Base-by-base conservation (phyloP, 1,284 basidiomycete genomes). In the Tylopilus microsporus region DNA sequence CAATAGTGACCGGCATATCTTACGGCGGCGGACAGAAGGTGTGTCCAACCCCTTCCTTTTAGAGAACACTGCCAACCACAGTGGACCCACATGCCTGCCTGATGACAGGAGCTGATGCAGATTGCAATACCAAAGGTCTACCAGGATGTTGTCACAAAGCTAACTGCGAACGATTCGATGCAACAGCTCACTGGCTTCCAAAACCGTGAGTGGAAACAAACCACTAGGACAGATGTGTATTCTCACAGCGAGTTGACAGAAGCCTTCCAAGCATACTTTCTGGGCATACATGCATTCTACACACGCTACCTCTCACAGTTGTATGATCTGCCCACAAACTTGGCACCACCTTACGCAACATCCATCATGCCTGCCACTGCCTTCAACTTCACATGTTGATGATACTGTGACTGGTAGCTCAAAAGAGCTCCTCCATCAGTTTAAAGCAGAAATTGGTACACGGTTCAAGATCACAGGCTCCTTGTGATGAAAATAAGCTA, bases 301-400 rank as follows among this genome's bases (percentile, higher is more conserved):
- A 4, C 8, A 0, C 15, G 19, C 0, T 1, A 13, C 1, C 7
- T 61, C 8, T 11, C 8, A 1, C 45, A 48, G 16, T 8, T 58
- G 3, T 53, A 52, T 15, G 0, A 1, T 0, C 3, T 9, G 0
- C 4, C 3, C 37, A 19, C 25, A 0, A 1, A 19, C 6, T 9
- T 62, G 5, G 3, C 15, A 3, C 42, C 13, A 0, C 60, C 51
- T 0, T 59, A 51, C 6, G 8, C 16, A 16, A n/a, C 0, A 1
- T 63, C 56, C 0, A 30, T 63, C 3, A 62, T 63, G 63, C 60
- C 55, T 0, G 54, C 49, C 0, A 58, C 63, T 1, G 52, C 52
- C 0, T 65, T 30, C 47, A 63, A 65, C 30, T n/a, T 25, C 25
- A 25, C 25, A 25, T 25, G 25, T 25, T 25, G 25, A 25, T 25